Evolutionary conservation across 352 stramenopile species (phyloP), one percentile per base, ranked within the genome.

Genomic region (Peronospora farinosa): DNA sequence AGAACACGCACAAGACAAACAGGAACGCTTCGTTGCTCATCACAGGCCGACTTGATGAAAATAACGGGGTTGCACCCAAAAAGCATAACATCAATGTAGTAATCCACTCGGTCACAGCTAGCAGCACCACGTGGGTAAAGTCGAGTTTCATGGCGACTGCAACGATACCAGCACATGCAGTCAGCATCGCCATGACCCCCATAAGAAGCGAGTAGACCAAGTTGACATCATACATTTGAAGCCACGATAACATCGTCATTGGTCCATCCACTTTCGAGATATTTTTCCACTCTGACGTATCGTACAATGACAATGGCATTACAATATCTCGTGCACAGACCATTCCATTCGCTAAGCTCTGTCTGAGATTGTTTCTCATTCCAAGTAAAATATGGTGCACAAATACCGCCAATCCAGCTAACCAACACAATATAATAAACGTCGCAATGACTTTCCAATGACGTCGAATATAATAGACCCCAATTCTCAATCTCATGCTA

Each of bases 61-160:
- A 72, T 39, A 74, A 64, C 5, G 69, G 69, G 1, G 62, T 70
- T 16, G 53, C 54, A 7, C 65, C 65, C 32, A 74, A 62, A 9
- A 73, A 67, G 10, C 76, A 65, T 11, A 79, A 35, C 40, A 73
- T 58, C 7, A 87, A 51, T n/a, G 72, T 87, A 39, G 76, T 73
- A 5, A 84, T 47, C 59, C 74, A 88, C 37, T 86, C 57, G 0
- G 75, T 57, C 3, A 72, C 51, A 27, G 69, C 73, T 39, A 79
- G 63, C 41, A 83, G 40, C 7, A 89, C 28, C 23, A 87, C 78
- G 27, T 92, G 80, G 2, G 69, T 72, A 47, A 92, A 92, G 46
- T 89, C 77, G 19, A 92, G 60, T 51, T 88, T 88, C 57, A 92
- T 65, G 1, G 78, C 69, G 7, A 88, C 65, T n/a, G 72, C 69